Evolutionary conservation across 2,329 filamentous ascomycete species (phyloP).

Genomic region (Nigrograna mackinnonii): DNA sequence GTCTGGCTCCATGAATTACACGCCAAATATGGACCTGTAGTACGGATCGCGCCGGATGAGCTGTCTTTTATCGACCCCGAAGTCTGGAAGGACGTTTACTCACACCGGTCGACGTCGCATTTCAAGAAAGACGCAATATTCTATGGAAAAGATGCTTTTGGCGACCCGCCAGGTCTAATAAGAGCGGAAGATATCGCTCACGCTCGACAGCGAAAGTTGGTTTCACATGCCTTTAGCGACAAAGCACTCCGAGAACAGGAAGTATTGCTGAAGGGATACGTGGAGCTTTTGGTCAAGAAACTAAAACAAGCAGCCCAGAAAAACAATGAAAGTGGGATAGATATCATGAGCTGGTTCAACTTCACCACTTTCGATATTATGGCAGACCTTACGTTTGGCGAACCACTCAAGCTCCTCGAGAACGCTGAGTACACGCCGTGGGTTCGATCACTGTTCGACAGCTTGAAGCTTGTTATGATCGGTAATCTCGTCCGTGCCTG

Average conservation of each 20-base stretch:
- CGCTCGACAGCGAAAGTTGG: constrained; percentile 34
- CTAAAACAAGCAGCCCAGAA: constrained; percentile 28
- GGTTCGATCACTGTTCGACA: constrained; percentile 25
- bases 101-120: constrained; percentile 18
- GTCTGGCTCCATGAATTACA: constrained; percentile 34
- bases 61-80: constrained; percentile 40
- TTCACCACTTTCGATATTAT: constrained; percentile 29
- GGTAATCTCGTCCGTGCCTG: constrained; percentile 7
- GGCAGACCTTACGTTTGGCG: constrained; percentile 34
- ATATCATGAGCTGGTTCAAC: constrained; percentile 30
- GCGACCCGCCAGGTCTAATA: constrained; percentile 26
- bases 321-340: constrained; percentile 5
- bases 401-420: constrained; percentile 23
- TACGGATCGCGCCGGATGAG: constrained; percentile 42
- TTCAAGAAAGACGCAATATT: constrained; percentile 36
- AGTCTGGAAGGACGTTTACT: constrained; percentile 45
- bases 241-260: constrained; percentile 41
- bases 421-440: constrained; percentile 25
- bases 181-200: constrained; percentile 37
- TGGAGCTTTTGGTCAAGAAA: constrained; percentile 38
- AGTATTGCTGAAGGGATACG: constrained; percentile 37
- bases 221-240: constrained; percentile 43
- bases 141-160: constrained; percentile 33
- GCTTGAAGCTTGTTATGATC: constrained; percentile 10
- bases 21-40: constrained; percentile 40